Percentiles rank a stretch among this genome's conserved stretches.
These are phyloP conservation scores for Neurospora sp. DNA, from an alignment of 495 filamentous ascomycete species.

Conservation along the genomic window DNA sequence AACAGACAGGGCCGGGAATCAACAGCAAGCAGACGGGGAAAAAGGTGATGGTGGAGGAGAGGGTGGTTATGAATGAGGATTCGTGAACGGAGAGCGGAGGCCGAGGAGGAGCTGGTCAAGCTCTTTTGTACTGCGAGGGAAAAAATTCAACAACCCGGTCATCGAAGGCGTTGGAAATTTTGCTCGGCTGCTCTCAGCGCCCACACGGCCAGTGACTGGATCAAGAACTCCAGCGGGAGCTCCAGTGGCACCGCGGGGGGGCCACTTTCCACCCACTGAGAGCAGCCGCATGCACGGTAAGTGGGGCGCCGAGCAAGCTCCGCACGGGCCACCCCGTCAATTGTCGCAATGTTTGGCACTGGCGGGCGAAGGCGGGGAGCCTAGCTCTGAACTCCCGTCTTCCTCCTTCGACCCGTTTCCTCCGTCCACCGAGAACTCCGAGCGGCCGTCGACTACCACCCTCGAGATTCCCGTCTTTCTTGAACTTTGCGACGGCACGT, in stretches of 20 bases:
- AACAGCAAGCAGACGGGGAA: conserved; percentile 25
- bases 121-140: conserved; percentile 14
- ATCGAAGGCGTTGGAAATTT: conserved; percentile 27
- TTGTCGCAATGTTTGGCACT: background rate
- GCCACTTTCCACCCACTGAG: background rate
- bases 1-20: conserved; percentile 11
- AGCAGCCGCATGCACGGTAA: background rate
- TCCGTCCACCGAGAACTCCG: background rate
- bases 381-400: background rate
- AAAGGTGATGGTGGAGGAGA: conserved; percentile 17
- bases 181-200: conserved; percentile 5
- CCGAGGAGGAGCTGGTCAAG: conserved; percentile 9
- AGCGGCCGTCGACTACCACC: background rate
- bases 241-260: background rate
- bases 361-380: background rate
- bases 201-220: background rate
- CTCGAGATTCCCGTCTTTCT: background rate
- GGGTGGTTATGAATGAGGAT: conserved; percentile 15
- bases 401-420: background rate
- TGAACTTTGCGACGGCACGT: background rate
- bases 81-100: conserved; percentile 13
- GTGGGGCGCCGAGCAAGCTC: background rate
- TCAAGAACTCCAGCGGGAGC: background rate
- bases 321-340: background rate
- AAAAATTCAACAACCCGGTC: conserved; percentile 32